Conservation (phyloP, 192 early-diverging fungal species). For the Lunasporangiospora selenospora region DNA sequence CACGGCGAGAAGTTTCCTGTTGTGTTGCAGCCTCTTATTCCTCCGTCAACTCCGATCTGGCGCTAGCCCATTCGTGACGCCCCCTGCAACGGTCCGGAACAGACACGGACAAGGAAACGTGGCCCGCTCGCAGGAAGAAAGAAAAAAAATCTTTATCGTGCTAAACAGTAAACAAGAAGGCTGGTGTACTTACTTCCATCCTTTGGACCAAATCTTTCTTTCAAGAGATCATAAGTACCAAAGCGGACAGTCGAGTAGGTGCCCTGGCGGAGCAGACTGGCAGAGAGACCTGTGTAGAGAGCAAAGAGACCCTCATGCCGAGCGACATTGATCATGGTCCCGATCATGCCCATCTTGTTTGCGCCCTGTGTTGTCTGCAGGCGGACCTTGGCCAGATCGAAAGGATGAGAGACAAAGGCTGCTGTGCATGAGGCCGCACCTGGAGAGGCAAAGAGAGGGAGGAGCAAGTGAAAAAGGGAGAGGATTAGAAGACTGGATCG, state of each 20-base stretch:
- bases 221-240: slow-evolving; percentile 76
- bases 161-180: neutral
- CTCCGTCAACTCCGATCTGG: too few relatives aligned
- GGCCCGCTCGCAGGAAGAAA: neutral
- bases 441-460: slow-evolving; percentile 37
- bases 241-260: slow-evolving; percentile 86
- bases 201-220: slow-evolving; percentile 55
- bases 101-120: neutral
- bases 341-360: slow-evolving; percentile 63
- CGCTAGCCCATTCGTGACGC: neutral
- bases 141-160: neutral
- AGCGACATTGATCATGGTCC: slow-evolving; percentile 76
- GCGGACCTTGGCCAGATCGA: slow-evolving; percentile 91
- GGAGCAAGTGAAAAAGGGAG: neutral
- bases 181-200: slow-evolving; percentile 50
- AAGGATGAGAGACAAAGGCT: slow-evolving; percentile 75
- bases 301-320: slow-evolving; percentile 70
- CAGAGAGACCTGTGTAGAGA: slow-evolving; percentile 75
- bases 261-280: slow-evolving; percentile 75
- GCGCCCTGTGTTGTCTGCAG: slow-evolving; percentile 83
- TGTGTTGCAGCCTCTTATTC: too few relatives aligned
- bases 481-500: neutral
- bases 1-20: neutral
- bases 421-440: slow-evolving; percentile 64
- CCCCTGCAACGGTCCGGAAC: neutral